phyloP scores from a whole-genome alignment of 2,329 filamentous ascomycete genomes.

The Colletotrichum spaethianum region DNA sequence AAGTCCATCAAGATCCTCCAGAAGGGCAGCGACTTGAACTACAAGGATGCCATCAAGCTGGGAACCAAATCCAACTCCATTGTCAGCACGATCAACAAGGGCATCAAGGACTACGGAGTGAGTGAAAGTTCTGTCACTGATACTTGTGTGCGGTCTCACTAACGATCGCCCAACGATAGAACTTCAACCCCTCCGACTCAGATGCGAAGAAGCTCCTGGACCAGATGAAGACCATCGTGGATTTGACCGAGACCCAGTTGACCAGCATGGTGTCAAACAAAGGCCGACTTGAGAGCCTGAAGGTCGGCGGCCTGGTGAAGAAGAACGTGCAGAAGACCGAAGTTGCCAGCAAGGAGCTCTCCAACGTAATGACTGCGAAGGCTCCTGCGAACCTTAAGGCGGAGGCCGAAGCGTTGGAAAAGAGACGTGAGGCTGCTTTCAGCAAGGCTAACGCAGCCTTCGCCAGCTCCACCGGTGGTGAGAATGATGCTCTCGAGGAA shows the following conservation, averaged over 20 bases:
- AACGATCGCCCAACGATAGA: background rate
- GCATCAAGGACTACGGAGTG: constrained; percentile 30
- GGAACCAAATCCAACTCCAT: constrained; percentile 32
- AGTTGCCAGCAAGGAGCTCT: constrained; percentile 30
- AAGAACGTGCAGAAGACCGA: constrained; percentile 36
- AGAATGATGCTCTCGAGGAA: constrained; percentile 30
- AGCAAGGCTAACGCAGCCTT: constrained; percentile 25
- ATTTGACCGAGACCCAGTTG: constrained; percentile 26
- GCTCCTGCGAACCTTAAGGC: constrained; percentile 12
- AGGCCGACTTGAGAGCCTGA: constrained; percentile 26
- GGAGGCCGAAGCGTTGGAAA: constrained; percentile 24
- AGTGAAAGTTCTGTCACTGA: background rate
- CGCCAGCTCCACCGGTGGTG: constrained; percentile 21
- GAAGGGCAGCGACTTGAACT: constrained; percentile 32
- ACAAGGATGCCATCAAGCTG: constrained; percentile 36
- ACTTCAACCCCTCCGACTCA: constrained; percentile 15
- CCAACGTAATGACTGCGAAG: constrained; percentile 23
- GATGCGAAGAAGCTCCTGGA: constrained; percentile 31
- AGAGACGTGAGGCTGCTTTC: constrained; percentile 31
- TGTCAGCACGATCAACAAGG: constrained; percentile 29
- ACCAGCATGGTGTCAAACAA: constrained; percentile 28
- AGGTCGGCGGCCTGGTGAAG: constrained; percentile 31
- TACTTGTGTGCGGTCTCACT: background rate
- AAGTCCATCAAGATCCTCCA: constrained; percentile 35
- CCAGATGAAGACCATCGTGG: constrained; percentile 28